phyloP scores from a whole-genome alignment of 163 green algal genomes.

The Scenedesmus sp. region DNA sequence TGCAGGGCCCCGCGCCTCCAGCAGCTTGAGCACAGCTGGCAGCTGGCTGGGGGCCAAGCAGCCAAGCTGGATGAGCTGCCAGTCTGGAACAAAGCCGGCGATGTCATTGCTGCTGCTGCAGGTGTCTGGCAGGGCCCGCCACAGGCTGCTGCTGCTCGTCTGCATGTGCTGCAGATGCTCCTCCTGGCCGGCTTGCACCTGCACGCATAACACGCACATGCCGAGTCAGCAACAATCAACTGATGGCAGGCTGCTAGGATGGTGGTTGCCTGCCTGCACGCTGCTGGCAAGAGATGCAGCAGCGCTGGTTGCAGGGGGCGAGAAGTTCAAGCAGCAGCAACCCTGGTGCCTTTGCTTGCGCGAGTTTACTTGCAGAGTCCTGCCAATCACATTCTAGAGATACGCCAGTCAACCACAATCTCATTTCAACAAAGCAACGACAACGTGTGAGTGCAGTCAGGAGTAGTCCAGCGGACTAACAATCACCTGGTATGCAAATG shows the following conservation, averaged over 20 bases:
- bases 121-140: not conserved
- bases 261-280: no score
- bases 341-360: no score
- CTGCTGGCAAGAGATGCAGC: no score
- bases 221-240: no score
- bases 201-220: not conserved
- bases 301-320: no score
- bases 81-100: not conserved
- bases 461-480: no score
- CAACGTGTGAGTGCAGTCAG: no score
- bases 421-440: no score
- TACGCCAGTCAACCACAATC: no score
- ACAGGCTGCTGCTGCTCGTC: not conserved
- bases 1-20: not conserved
- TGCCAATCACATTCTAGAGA: no score
- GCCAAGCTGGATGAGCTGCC: not conserved
- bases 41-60: not conserved
- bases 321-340: no score
- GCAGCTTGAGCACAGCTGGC: conserved; percentile 25
- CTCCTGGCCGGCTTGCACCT: not conserved
- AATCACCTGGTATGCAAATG: conserved; percentile 4
- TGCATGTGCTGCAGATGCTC: conserved; percentile 31
- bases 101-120: conserved; percentile 11
- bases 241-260: not conserved
- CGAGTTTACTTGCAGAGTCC: no score